Evolutionary conservation across 768 basidiomycete species (phyloP).

Genomic region (Suillus alpinus): DNA sequence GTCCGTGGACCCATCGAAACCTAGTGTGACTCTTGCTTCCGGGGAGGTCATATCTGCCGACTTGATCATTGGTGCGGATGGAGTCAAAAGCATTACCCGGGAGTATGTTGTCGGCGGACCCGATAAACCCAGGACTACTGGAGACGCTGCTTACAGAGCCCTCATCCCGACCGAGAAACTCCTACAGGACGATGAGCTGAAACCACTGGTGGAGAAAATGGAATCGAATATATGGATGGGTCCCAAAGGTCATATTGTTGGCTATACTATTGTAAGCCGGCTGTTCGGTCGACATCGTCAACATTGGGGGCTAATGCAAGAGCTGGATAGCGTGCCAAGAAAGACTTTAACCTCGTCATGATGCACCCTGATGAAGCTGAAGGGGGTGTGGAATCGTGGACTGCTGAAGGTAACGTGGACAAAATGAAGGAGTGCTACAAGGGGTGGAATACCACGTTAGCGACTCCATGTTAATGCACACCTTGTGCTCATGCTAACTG

Average conservation of each 20-base stretch:
- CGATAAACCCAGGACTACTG: slow-evolving; percentile 50
- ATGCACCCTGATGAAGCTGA: slow-evolving; percentile 39
- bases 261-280: slow-evolving; percentile 41
- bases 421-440: slow-evolving; percentile 47
- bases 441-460: slow-evolving; percentile 48
- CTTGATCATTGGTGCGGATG: slow-evolving; percentile 53
- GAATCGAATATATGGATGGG: slow-evolving; percentile 64
- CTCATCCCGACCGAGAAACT: slow-evolving; percentile 45
- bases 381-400: slow-evolving; percentile 38
- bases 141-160: slow-evolving; percentile 64
- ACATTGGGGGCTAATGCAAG: neutral
- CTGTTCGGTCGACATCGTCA: neutral
- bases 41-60: slow-evolving; percentile 44
- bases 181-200: slow-evolving; percentile 51
- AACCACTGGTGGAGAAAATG: slow-evolving; percentile 44
- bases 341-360: slow-evolving; percentile 47
- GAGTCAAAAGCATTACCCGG: slow-evolving; percentile 52
- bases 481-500: neutral
- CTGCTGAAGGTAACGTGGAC: slow-evolving; percentile 37
- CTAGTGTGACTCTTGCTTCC: slow-evolving; percentile 37
- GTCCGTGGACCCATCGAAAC: slow-evolving; percentile 28
- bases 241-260: slow-evolving; percentile 45
- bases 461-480: neutral
- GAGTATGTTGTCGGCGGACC: slow-evolving; percentile 46
- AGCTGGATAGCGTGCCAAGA: slow-evolving; percentile 29